phyloP scores from a whole-genome alignment of 2,329 filamentous ascomycete species.

The Colletotrichum acutatum region DNA sequence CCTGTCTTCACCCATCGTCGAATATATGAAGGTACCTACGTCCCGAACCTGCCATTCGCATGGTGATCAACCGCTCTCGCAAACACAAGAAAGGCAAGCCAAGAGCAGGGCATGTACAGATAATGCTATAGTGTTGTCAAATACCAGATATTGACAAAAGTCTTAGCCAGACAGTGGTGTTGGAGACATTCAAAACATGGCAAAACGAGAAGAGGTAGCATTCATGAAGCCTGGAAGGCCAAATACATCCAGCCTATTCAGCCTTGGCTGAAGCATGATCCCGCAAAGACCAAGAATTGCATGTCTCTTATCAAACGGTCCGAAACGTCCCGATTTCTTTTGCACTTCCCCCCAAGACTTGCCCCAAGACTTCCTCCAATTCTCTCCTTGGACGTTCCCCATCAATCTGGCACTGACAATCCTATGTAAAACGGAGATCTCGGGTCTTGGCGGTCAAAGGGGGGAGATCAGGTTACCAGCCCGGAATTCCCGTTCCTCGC shows the following conservation, averaged over 20 bases:
- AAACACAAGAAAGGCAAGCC: neutral
- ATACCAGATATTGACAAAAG: neutral
- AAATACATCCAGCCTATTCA: neutral
- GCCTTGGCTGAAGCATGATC: neutral
- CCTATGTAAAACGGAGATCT: neutral
- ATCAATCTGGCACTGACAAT: neutral
- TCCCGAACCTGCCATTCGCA: no score
- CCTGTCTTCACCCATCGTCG: no score
- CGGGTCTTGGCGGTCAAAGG: slow-evolving; percentile 20
- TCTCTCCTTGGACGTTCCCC: no score
- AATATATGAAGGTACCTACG: no score
- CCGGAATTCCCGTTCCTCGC: neutral
- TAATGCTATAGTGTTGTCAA: neutral
- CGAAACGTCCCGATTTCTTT: no score
- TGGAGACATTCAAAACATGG: neutral
- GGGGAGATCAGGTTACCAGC: neutral
- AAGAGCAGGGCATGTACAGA: neutral
- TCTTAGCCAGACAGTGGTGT: neutral
- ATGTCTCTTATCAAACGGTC: no score
- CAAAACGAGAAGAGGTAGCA: neutral
- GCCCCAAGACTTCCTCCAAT: no score
- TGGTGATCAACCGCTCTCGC: neutral
- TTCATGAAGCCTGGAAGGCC: no score
- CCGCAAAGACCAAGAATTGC: neutral
- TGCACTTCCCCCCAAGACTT: no score